Percentiles rank a stretch among this genome's conserved stretches.
These are phyloP conservation scores for Aspergillus steynii DNA, from an alignment of 495 filamentous ascomycete species.

Conservation along the genomic window DNA sequence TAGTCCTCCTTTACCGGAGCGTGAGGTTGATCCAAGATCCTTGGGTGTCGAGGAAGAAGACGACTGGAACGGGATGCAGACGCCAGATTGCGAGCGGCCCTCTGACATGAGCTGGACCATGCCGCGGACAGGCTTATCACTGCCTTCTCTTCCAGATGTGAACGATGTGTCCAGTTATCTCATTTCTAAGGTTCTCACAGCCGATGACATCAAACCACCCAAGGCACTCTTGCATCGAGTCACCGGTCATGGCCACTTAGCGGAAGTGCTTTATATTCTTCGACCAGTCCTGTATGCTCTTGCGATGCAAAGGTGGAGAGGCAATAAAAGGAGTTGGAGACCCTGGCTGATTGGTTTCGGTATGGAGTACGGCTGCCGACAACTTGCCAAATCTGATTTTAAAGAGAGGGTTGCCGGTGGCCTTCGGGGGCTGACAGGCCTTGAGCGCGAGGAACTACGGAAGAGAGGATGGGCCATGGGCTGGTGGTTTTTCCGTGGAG, in stretches of 20 bases:
- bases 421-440: conserved; percentile 68
- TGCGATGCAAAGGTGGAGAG: conserved; percentile 68
- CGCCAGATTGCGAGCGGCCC: conserved; percentile 45
- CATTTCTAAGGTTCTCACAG: conserved; percentile 85
- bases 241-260: conserved; percentile 69
- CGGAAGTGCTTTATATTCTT: conserved; percentile 88
- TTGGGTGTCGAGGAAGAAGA: conserved; percentile 52
- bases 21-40: conserved; percentile 67
- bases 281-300: conserved; percentile 87
- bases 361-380: conserved; percentile 83
- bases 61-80: conserved; percentile 51
- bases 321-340: conserved; percentile 69
- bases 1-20: conserved; percentile 80
- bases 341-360: conserved; percentile 89
- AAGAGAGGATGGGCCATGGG: conserved; percentile 84
- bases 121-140: conserved; percentile 83
- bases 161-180: conserved; percentile 82
- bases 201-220: conserved; percentile 94
- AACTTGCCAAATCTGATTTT: conserved; percentile 74
- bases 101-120: conserved; percentile 75
- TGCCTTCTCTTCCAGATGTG: conserved; percentile 77
- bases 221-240: conserved; percentile 73
- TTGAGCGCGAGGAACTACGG: conserved; percentile 85
- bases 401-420: conserved; percentile 65
- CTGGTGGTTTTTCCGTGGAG: conserved; percentile 95